Conservation (phyloP, 169 alveolate species). For the Sarcocystis neurona region DNA sequence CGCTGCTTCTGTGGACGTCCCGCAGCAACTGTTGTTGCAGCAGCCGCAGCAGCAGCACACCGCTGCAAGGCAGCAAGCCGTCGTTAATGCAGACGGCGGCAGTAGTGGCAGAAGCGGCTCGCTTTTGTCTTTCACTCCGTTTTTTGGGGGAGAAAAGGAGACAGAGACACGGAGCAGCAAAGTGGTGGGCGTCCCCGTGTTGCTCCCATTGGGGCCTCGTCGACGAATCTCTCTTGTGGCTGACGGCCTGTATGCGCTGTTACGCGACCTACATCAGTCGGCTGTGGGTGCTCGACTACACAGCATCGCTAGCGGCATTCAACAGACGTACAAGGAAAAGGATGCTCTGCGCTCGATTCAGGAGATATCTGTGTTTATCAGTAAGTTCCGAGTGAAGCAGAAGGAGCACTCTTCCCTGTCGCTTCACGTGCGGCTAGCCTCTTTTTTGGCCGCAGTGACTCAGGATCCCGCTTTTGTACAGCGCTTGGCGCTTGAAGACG, state of each 20-base stretch:
- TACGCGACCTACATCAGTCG: slow-evolving; percentile 78
- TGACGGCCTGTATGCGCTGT: slow-evolving; percentile 75
- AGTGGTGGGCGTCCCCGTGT: background rate
- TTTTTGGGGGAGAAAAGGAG: too few relatives aligned
- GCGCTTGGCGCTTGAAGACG: slow-evolving; percentile 82
- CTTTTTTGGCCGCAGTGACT: slow-evolving; percentile 75
- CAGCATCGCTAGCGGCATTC: slow-evolving; percentile 83
- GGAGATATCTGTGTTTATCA: slow-evolving; percentile 84
- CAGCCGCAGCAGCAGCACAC: slow-evolving; percentile 46
- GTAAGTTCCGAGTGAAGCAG: slow-evolving; percentile 83
- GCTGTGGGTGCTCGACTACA: slow-evolving; percentile 83
- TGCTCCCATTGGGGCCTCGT: slow-evolving; percentile 13
- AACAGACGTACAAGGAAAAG: slow-evolving; percentile 82
- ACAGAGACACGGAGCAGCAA: background rate
- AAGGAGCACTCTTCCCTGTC: slow-evolving; percentile 86
- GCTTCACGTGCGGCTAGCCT: slow-evolving; percentile 85
- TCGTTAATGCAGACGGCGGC: too few relatives aligned
- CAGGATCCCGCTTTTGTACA: slow-evolving; percentile 74
- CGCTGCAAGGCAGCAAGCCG: background rate
- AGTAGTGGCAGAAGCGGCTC: too few relatives aligned
- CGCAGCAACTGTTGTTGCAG: slow-evolving; percentile 63
- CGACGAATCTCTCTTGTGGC: slow-evolving; percentile 61
- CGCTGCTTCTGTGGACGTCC: slow-evolving; percentile 75
- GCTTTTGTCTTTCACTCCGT: too few relatives aligned
- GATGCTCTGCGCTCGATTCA: slow-evolving; percentile 81